Base-by-base conservation (phyloP, 208 protist genomes). In the Leishmania martiniquensis region DNA sequence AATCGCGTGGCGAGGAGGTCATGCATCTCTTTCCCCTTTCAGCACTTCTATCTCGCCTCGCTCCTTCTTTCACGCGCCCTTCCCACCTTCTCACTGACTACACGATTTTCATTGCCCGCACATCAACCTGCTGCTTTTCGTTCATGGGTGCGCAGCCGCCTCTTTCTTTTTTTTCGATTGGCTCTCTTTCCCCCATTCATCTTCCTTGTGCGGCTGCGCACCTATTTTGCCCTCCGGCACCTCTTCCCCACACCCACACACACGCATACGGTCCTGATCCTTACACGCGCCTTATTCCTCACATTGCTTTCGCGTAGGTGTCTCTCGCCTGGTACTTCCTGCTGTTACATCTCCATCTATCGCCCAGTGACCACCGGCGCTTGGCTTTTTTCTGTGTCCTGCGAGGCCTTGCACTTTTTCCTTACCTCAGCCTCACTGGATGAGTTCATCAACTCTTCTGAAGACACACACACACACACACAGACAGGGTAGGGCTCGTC, bases 381-480 rank as follows among this genome's bases (percentile, higher is more conserved):
- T 34, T 20, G 22, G 29, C 15, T 45, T n/a, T 15, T 49, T 69
- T 22, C 6, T 25, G n/a, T 69, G 15, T 69, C 39, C n/a, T 62
- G 57, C 57, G 57, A 62, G 29, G 29, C 39, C 42, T 45, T n/a
- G n/a, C n/a, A n/a, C 42, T 69, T 49, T 15, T 32, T 3, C 45
- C 22, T 34, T 69, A 29, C 25, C 65, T 4, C 25, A 51, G 42
- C 39, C 39, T 49, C 20, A 17, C 7, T 47, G 1, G 22, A 42
- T 10, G 65, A 42, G 65, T 69, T 69, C 67, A 39, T 72, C 32
- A 57, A 72, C 67, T 34, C 67, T 7, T 29, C 44, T 52, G 6
- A 47, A 70, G 9, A 32, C 44, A 32, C 37, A 47, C 37, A 68
- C 17, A 47, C 37, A 68, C 37, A 69, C 63, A 49, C 42, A 70